phyloP scores from a whole-genome alignment of 345 rosid genomes.

The Cochlearia excelsa region DNA sequence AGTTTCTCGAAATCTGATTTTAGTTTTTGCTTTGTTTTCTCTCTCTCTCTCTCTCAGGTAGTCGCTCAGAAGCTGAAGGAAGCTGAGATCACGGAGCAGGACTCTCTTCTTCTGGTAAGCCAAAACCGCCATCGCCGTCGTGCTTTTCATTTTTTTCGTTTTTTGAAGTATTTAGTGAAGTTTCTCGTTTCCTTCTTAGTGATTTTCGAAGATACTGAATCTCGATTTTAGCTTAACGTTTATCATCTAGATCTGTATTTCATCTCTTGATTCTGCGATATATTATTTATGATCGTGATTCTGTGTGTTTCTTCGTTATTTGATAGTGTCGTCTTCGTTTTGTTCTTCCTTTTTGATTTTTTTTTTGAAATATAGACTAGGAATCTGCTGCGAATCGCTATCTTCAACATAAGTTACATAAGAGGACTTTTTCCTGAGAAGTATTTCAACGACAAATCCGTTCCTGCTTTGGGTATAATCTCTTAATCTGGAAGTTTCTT shows the following conservation, averaged over 20 bases:
- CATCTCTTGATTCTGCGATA: neutral
- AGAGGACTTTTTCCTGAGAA: slow-evolving; percentile 96
- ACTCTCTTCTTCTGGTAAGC: slow-evolving; percentile 93
- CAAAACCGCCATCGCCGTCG: slow-evolving; percentile 7
- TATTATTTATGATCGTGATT: neutral
- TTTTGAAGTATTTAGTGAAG: neutral
- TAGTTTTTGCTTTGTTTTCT: neutral
- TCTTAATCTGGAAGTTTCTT: slow-evolving; percentile 16
- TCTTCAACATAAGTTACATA: slow-evolving; percentile 93
- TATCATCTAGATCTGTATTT: neutral
- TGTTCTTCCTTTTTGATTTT: slow-evolving; percentile 11
- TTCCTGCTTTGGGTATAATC: slow-evolving; percentile 83
- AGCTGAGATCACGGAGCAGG: slow-evolving; percentile 94
- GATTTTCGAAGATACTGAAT: slow-evolving; percentile 1
- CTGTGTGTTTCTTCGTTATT: neutral
- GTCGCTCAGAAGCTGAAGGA: slow-evolving; percentile 80
- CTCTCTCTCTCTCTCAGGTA: slow-evolving; percentile 45
- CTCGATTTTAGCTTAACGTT: neutral
- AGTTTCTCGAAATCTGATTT: slow-evolving; percentile 11
- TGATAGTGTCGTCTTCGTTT: too few relatives aligned
- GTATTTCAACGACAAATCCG: slow-evolving; percentile 88
- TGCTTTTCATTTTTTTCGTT: slow-evolving; percentile 2
- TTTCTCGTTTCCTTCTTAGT: slow-evolving; percentile 7
- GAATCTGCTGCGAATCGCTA: slow-evolving; percentile 88
- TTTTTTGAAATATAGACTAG: slow-evolving; percentile 53